Conservation (phyloP, 192 early-diverging fungal genomes). For the Backusella mclennaniae region DNA sequence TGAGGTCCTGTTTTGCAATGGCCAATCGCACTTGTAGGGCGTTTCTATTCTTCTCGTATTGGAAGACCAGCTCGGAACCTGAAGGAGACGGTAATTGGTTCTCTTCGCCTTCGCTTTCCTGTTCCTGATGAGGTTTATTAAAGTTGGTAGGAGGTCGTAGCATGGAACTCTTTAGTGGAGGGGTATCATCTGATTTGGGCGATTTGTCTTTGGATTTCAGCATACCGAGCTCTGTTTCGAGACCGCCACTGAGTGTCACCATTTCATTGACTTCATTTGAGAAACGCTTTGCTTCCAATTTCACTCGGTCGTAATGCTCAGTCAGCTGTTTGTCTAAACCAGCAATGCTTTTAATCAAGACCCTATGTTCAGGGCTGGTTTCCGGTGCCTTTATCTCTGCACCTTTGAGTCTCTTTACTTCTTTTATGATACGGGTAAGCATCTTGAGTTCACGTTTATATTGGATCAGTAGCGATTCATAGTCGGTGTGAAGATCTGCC, state of each 20-base stretch:
- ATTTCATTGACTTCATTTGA: constrained; percentile 13
- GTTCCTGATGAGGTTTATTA: not conserved
- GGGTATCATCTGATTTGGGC: not conserved
- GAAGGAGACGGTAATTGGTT: not conserved
- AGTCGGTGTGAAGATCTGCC: not conserved
- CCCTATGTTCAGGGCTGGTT: not conserved
- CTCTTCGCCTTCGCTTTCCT: not conserved
- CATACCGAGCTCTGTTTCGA: constrained; percentile 7
- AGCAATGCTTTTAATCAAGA: not conserved
- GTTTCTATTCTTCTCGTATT: constrained; percentile 15
- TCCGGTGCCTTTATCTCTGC: not conserved
- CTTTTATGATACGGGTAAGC: not conserved
- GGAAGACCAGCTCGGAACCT: not conserved
- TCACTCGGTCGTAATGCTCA: constrained; percentile 5
- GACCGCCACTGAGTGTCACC: not conserved
- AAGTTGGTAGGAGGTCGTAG: constrained; percentile 13
- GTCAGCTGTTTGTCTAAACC: not conserved
- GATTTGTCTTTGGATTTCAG: not conserved
- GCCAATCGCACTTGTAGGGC: not conserved
- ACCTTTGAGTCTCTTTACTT: not conserved
- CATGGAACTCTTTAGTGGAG: not conserved
- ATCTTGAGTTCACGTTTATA: constrained; percentile 11
- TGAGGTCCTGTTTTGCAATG: not conserved
- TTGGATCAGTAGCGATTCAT: not conserved
- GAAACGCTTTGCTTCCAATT: constrained; percentile 10